Conservation (phyloP, 2,329 filamentous ascomycete genomes). For the Pseudovirgaria hyperparasitica region DNA sequence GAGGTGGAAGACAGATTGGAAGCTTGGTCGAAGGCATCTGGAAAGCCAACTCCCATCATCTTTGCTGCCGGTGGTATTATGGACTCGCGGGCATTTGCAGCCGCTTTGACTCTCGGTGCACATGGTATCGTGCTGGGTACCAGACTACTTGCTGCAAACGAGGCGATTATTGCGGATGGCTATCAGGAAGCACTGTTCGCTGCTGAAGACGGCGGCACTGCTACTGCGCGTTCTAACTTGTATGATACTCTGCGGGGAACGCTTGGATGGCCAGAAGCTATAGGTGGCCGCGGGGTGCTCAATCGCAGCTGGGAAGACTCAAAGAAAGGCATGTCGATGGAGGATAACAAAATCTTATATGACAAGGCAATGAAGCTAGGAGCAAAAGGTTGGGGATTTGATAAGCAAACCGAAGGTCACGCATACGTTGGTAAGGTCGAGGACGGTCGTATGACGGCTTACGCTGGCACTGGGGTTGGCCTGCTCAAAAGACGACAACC, state of each 20-base stretch:
- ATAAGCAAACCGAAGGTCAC: no score
- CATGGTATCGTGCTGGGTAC: constrained; percentile 49
- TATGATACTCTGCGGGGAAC: constrained; percentile 45
- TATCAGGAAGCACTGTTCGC: constrained; percentile 35
- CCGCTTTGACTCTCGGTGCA: constrained; percentile 41
- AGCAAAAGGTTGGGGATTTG: constrained; percentile 37
- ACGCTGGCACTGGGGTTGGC: constrained; percentile 50
- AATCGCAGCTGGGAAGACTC: constrained; percentile 40
- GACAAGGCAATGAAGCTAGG: constrained; percentile 36
- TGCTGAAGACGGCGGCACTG: constrained; percentile 37
- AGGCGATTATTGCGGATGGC: constrained; percentile 33
- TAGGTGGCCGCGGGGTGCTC: constrained; percentile 45
- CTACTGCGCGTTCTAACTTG: constrained; percentile 36
- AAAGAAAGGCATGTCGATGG: constrained; percentile 24
- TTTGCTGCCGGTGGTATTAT: constrained; percentile 49
- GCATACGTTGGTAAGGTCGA: no score
- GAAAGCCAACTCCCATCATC: constrained; percentile 20
- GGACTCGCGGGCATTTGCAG: constrained; percentile 42
- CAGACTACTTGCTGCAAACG: constrained; percentile 42
- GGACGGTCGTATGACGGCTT: constrained; percentile 44
- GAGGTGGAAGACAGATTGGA: constrained; percentile 40
- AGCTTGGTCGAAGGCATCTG: constrained; percentile 7
- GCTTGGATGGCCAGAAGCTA: constrained; percentile 42
- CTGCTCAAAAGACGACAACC: constrained; percentile 38
- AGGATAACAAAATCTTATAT: constrained; percentile 33